Evolutionary conservation across 2,329 filamentous ascomycete species (phyloP).

Genomic region (Penicillium sp.): DNA sequence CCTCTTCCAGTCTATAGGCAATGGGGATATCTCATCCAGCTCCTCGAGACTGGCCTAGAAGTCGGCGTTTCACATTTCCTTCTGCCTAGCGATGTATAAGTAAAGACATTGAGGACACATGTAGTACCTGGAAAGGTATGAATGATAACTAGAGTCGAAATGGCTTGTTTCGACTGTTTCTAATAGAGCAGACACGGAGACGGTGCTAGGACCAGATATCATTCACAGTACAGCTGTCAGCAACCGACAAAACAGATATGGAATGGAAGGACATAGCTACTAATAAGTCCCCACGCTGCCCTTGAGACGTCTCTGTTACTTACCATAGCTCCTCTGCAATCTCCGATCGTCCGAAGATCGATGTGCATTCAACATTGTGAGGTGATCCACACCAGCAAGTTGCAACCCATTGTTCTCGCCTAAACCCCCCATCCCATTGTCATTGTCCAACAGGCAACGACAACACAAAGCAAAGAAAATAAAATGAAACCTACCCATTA

Average conservation of each 20-base stretch:
- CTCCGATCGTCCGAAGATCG: constrained; percentile 1
- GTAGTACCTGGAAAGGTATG: not conserved
- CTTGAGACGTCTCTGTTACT: not conserved
- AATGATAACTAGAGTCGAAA: not conserved
- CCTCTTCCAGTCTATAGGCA: too few species aligned
- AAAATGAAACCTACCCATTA: not conserved
- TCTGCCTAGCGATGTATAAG: not conserved
- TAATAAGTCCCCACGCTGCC: too few species aligned
- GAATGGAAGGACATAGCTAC: too few species aligned
- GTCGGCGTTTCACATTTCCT: not conserved
- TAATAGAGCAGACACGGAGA: not conserved
- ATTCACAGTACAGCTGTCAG: not conserved
- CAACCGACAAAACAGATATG: too few species aligned
- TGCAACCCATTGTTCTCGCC: not conserved
- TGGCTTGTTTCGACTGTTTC: not conserved
- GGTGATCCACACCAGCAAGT: not conserved
- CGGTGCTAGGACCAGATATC: not conserved
- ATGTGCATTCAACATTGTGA: too few species aligned
- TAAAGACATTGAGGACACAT: too few species aligned
- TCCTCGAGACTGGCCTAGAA: too few species aligned
- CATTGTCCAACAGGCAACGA: not conserved
- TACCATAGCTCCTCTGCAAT: not conserved
- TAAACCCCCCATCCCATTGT: not conserved
- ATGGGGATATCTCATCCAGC: too few species aligned
- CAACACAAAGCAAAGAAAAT: not conserved